These are phyloP conservation scores for Penicillium dipodomyicola DNA, from an alignment of 495 filamentous ascomycete species.

Conservation along the genomic window DNA sequence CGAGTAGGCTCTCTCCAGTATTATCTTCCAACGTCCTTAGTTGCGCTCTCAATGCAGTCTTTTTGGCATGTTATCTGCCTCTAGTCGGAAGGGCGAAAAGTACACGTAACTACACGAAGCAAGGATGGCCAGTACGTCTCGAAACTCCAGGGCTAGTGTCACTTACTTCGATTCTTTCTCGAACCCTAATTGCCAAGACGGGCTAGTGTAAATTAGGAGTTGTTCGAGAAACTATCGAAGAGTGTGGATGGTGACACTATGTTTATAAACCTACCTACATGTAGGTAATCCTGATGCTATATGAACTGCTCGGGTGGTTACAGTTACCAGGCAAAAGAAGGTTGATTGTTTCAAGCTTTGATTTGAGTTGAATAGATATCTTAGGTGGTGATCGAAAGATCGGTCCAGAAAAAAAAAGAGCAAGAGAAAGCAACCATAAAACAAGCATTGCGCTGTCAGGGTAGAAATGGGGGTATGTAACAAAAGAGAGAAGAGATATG, in stretches of 20 bases:
- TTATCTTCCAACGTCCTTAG: not conserved
- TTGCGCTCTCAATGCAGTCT: not conserved
- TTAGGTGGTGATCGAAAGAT: not conserved
- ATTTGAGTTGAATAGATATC: slow-evolving; percentile 9
- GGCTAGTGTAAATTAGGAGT: too few relatives aligned
- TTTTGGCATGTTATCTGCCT: not conserved
- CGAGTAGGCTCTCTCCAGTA: not conserved
- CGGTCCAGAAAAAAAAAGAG: not conserved
- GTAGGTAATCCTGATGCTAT: too few relatives aligned
- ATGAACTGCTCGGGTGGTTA: not conserved
- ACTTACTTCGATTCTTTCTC: too few relatives aligned
- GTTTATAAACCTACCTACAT: too few relatives aligned
- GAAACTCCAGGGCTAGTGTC: too few relatives aligned
- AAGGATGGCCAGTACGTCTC: not conserved
- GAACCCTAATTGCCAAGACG: too few relatives aligned
- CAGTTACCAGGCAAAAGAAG: not conserved
- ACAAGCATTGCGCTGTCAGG: slow-evolving; percentile 3
- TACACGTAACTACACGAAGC: not conserved
- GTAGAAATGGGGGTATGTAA: slow-evolving; percentile 20
- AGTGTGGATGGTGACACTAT: too few relatives aligned
- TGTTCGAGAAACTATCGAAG: too few relatives aligned
- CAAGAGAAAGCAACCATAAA: not conserved
- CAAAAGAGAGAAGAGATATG: slow-evolving; percentile 13
- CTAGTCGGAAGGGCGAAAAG: not conserved
- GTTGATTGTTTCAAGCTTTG: not conserved